These are phyloP conservation scores for Aurinia saxatilis DNA, from an alignment of 345 rosid genomes.

Conservation along the genomic window DNA sequence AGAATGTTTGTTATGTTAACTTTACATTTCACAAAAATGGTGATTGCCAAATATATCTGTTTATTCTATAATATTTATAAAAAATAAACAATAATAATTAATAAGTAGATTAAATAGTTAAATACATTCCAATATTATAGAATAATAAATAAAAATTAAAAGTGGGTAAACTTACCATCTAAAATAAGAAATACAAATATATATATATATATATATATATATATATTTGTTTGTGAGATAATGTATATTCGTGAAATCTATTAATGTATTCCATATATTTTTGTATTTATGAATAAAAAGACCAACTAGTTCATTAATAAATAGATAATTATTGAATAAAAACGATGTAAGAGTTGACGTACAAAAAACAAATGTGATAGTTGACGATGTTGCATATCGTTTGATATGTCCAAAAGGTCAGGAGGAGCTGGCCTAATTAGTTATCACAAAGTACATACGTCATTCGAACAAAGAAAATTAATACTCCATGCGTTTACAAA, in stretches of 20 bases:
- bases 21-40: constrained; percentile 1
- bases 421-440: constrained; percentile 7
- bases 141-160: no score
- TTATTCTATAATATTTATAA: no score
- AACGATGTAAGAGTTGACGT: constrained; percentile 26
- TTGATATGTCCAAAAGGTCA: constrained; percentile 27
- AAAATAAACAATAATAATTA: no score
- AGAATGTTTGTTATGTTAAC: not conserved
- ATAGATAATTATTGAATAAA: constrained; percentile 8
- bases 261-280: no score
- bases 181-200: no score
- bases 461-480: not conserved
- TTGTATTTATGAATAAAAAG: not conserved
- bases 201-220: no score
- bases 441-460: constrained; percentile 4
- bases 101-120: no score
- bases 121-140: no score
- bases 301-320: constrained; percentile 1
- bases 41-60: not conserved
- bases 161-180: no score
- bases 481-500: not conserved
- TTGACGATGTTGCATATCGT: constrained; percentile 23
- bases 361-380: not conserved
- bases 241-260: no score
- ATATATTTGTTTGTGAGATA: no score